Conservation (phyloP, 2,329 filamentous ascomycete genomes). For the Pseudogymnoascus sp. region DNA sequence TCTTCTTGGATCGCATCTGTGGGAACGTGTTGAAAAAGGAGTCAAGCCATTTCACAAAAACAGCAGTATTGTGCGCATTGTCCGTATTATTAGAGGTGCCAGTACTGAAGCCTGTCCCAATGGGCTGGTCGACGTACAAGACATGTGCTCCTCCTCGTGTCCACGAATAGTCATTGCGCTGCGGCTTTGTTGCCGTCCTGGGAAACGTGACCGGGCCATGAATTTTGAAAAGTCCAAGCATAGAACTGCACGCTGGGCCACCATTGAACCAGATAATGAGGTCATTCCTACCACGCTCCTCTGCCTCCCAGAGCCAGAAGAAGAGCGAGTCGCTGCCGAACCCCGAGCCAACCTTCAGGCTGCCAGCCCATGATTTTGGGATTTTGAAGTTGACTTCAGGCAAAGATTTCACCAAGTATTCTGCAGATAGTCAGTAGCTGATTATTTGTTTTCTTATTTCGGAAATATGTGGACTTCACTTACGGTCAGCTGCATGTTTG, state of each 20-base stretch:
- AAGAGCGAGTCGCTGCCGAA: conserved; percentile 7
- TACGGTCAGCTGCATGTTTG: neutral
- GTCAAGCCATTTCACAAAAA: conserved; percentile 3
- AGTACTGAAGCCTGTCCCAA: conserved; percentile 24
- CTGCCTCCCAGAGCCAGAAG: conserved; percentile 11
- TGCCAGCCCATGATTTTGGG: conserved; percentile 10
- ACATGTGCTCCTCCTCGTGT: conserved; percentile 25
- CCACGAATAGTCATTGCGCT: conserved; percentile 24
- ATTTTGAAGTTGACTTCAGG: conserved; percentile 6
- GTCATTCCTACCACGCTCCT: neutral
- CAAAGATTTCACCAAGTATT: conserved; percentile 7
- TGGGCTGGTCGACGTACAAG: conserved; percentile 26
- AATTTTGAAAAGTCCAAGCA: conserved; percentile 8
- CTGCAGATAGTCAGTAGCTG: neutral
- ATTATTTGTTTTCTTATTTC: neutral
- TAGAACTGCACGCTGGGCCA: conserved; percentile 5
- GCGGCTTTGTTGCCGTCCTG: conserved; percentile 13
- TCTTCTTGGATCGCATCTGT: neutral
- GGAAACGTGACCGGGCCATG: conserved; percentile 8
- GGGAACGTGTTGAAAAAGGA: conserved; percentile 8
- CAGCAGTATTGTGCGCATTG: neutral
- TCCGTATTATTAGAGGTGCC: conserved; percentile 10
- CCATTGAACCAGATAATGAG: conserved; percentile 11
- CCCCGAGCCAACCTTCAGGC: neutral
- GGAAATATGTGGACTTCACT: neutral